Conservation (phyloP, 169 alveolate species). For the Plasmodium coatneyi region DNA sequence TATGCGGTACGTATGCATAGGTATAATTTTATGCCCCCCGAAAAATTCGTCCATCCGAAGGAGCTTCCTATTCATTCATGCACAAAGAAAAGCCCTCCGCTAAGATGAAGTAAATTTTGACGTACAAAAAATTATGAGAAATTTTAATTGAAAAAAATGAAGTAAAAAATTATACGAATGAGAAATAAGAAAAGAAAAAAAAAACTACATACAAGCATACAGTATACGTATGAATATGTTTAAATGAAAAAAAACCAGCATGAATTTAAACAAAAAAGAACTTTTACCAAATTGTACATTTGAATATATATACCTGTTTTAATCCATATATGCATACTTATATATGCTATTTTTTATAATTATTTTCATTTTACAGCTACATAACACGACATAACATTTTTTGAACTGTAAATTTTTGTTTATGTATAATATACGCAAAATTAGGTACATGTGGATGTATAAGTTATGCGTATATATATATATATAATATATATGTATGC, state of each 20-base stretch:
- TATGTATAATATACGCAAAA: conserved; percentile 2
- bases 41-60: not conserved
- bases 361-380: not conserved
- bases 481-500: not conserved
- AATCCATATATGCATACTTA: not conserved
- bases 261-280: not conserved
- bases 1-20: not conserved
- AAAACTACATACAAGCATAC: not conserved
- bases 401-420: not conserved
- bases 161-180: not conserved
- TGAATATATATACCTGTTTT: not conserved
- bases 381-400: not conserved
- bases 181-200: not conserved
- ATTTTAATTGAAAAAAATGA: not conserved
- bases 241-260: not conserved
- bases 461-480: conserved; percentile 17
- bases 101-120: not conserved
- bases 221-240: not conserved
- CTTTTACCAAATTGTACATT: not conserved
- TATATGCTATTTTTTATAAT: not conserved
- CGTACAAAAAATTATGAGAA: not conserved
- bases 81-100: not conserved
- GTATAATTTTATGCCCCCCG: not conserved
- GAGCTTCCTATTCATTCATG: not conserved
- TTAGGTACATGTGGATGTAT: not conserved